These are phyloP conservation scores for Pythium diclinum DNA, from an alignment of 352 stramenopile genomes.

Conservation along the genomic window DNA sequence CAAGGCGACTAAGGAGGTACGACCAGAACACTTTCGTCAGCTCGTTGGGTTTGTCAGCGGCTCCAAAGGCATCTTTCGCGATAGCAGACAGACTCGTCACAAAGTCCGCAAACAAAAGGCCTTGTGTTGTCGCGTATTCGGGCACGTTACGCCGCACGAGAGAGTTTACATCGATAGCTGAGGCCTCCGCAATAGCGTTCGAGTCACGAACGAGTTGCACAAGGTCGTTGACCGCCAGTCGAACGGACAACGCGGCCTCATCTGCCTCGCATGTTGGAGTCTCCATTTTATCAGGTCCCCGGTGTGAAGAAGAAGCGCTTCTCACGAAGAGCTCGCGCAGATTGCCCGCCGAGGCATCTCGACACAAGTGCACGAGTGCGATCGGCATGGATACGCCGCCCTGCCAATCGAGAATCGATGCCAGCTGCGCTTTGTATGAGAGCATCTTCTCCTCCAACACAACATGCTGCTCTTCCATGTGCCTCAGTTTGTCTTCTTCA, in stretches of 20 bases:
- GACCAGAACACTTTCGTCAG: constrained; percentile 55
- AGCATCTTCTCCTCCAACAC: constrained; percentile 48
- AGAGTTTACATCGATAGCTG: constrained; percentile 20
- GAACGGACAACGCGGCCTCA: neutral
- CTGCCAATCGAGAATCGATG: constrained; percentile 57
- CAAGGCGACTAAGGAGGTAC: constrained; percentile 37
- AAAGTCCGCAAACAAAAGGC: constrained; percentile 59
- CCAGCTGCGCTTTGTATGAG: constrained; percentile 42
- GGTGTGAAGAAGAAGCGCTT: neutral
- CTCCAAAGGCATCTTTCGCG: constrained; percentile 37
- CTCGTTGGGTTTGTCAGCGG: constrained; percentile 21
- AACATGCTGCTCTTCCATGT: constrained; percentile 60
- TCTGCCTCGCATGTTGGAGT: neutral
- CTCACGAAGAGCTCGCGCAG: constrained; percentile 44
- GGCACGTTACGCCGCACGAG: constrained; percentile 35
- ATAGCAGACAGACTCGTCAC: constrained; percentile 44
- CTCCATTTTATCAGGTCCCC: neutral
- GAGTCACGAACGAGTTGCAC: constrained; percentile 6
- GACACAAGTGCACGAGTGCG: constrained; percentile 46
- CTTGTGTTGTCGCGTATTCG: constrained; percentile 41
- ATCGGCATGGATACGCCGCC: constrained; percentile 38
- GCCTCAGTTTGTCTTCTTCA: constrained; percentile 58
- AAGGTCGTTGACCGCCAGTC: neutral
- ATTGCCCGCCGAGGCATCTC: constrained; percentile 48
- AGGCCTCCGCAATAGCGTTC: constrained; percentile 2